Percentiles rank a stretch among this genome's conserved stretches.
Conservation (phyloP, 805 yeast species). For the Spathaspora arborariae region DNA sequence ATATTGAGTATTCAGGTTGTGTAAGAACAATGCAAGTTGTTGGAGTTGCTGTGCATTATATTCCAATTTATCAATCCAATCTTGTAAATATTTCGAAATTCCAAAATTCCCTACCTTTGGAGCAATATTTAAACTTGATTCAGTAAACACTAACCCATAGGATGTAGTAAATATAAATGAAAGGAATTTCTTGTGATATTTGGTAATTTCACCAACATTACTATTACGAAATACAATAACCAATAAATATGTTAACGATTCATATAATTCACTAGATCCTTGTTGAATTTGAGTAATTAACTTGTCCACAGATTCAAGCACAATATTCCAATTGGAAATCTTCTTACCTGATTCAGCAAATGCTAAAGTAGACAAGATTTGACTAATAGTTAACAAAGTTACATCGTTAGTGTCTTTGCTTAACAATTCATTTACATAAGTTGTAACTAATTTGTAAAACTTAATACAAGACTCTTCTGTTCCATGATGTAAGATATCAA, state of each 20-base stretch:
- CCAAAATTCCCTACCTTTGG: constrained; percentile 48
- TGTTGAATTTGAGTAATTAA: constrained; percentile 11
- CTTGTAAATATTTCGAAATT: constrained; percentile 40
- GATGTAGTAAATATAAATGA: constrained; percentile 25
- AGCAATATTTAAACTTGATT: constrained; percentile 37
- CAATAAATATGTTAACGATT: constrained; percentile 41
- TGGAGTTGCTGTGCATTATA: constrained; percentile 17
- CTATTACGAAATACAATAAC: constrained; percentile 54
- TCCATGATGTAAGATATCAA: constrained; percentile 53
- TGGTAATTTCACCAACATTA: constrained; percentile 40
- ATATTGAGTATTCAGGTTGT: neutral
- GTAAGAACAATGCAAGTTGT: constrained; percentile 25
- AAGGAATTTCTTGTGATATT: constrained; percentile 42
- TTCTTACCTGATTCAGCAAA: constrained; percentile 73
- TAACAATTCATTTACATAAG: constrained; percentile 15
- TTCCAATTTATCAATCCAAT: constrained; percentile 36
- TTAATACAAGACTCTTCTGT: constrained; percentile 43
- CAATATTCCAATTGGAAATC: constrained; percentile 48
- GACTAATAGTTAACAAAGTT: constrained; percentile 5
- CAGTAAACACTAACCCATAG: constrained; percentile 45
- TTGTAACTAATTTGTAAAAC: constrained; percentile 35
- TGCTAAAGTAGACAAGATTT: constrained; percentile 23
- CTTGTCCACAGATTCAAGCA: constrained; percentile 17
- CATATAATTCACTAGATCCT: constrained; percentile 15
- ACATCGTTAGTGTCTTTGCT: constrained; percentile 2